A percentile compares a stretch with the other conserved stretches of the same genome.
Conservation (phyloP, 2,329 filamentous ascomycete genomes). For the Pseudopyricularia cyperi region DNA sequence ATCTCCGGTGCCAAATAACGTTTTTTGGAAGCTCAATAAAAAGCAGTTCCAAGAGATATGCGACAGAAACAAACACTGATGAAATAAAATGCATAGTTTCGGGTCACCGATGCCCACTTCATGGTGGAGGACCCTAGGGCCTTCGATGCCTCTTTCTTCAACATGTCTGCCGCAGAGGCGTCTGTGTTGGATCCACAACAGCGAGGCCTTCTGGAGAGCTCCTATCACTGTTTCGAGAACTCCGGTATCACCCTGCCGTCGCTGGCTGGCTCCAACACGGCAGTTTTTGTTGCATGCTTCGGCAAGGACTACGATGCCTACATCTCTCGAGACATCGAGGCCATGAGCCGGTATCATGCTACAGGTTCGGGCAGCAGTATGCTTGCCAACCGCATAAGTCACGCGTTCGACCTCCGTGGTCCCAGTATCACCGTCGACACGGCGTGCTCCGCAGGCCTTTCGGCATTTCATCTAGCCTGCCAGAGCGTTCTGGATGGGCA, state of each 20-base stretch:
- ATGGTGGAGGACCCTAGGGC: conserved; percentile 17
- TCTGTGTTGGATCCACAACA: conserved; percentile 19
- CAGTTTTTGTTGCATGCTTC: conserved; percentile 19
- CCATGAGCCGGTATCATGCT: conserved; percentile 9
- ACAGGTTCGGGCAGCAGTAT: conserved; percentile 15
- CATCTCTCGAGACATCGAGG: conserved; percentile 10
- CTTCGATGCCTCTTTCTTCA: conserved; percentile 24
- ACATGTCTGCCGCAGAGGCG: conserved; percentile 17
- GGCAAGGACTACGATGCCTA: conserved; percentile 11
- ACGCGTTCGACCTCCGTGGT: conserved; percentile 21
- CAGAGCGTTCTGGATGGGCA: conserved; percentile 30
- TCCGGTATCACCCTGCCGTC: conserved; percentile 14
- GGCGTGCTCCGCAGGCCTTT: conserved; percentile 22
- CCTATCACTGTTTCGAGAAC: conserved; percentile 22
- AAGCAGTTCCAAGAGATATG: background rate
- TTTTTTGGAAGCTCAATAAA: too few species aligned
- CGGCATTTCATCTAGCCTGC: conserved; percentile 9
- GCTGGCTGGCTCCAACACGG: conserved; percentile 14
- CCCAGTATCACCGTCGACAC: conserved; percentile 23
- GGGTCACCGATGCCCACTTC: conserved; percentile 16
- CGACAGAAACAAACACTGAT: too few species aligned
- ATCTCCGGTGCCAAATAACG: too few species aligned
- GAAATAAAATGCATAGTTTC: too few species aligned
- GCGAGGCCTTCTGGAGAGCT: conserved; percentile 17
- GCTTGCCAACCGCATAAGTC: conserved; percentile 20